Base-by-base conservation (phyloP, 2,329 filamentous ascomycete species). In the Diaporthe amygdali region DNA sequence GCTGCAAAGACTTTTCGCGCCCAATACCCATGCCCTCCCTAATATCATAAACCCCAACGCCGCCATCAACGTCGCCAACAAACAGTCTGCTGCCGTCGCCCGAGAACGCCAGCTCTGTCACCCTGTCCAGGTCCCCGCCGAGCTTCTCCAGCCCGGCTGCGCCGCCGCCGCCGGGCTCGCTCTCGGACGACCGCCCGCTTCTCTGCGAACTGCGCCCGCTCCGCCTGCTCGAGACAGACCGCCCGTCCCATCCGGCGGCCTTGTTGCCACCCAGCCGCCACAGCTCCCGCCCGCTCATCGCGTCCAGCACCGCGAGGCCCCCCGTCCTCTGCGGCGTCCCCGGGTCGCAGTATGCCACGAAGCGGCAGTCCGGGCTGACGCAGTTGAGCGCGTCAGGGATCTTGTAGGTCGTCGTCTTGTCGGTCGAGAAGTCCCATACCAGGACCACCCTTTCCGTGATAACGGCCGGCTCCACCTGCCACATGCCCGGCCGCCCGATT, bases 311-410 rank as follows among this genome's bases (percentile, higher is more conserved):
- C 32, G 78, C 79, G 7, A 84, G 67, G 25, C 74, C 78, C 6
- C 81, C 81, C 5, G 32, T 30, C 17, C 81, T 72, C 1, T 78
- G 78, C 10, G 80, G 79, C 15, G 77, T 76, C 5, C 76, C 77
- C 1, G 79, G 76, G 55, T 83, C 77, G 74, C 82, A 83, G 73
- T 83, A 84, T 0, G 81, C 82, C 25, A 84, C 79, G 51, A 79
- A 82, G 7, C 82, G 78, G 66, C 82, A 84, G 74, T 84, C 82
- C 0, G 82, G 82, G 5, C 81, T 83, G 49, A 84, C 76, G 70
- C 81, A 83, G 2, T 80, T 78, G 3, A 76, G 76, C 30, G 79
- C 79, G 51, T 83, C 82, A 10, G 82, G 82, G 51, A 84, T 83
- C n/a, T 76, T 75, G 73, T 82, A 82, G 0, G 79, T 81, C 7